phyloP scores from a whole-genome alignment of 1,139 yeast genomes.

The Williopsis jadinii region DNA sequence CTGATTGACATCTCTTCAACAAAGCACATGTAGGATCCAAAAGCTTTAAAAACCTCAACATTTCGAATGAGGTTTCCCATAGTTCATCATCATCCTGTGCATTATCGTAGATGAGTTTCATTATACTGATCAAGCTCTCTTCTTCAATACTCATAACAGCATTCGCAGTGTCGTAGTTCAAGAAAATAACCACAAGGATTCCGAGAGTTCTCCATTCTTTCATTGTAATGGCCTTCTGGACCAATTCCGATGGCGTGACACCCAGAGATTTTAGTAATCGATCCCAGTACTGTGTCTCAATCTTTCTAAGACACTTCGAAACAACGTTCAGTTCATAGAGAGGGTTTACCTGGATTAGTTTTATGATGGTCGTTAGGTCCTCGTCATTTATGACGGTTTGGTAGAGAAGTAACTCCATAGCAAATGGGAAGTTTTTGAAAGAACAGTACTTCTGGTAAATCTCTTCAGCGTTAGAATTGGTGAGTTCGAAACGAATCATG shows the following conservation, averaged over 20 bases:
- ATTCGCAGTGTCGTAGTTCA: conserved; percentile 31
- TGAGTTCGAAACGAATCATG: conserved; percentile 21
- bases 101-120: conserved; percentile 28
- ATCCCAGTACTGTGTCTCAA: conserved; percentile 58
- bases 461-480: neutral
- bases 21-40: conserved; percentile 28
- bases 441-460: conserved; percentile 27
- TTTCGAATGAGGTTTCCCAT: conserved; percentile 43
- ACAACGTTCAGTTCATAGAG: conserved; percentile 36
- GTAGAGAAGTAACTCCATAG: conserved; percentile 40
- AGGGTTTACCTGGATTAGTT: conserved; percentile 23
- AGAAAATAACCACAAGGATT: conserved; percentile 37
- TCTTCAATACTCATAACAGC: conserved; percentile 20
- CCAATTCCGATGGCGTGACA: conserved; percentile 32
- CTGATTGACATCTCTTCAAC: conserved; percentile 10
- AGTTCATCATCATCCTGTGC: conserved; percentile 32
- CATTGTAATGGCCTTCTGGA: conserved; percentile 30
- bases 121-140: conserved; percentile 30
- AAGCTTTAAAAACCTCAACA: conserved; percentile 38
- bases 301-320: conserved; percentile 57
- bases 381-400: conserved; percentile 22
- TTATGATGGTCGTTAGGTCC: conserved; percentile 7
- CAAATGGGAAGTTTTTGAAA: conserved; percentile 40
- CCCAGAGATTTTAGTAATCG: conserved; percentile 36
- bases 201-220: conserved; percentile 39